Evolutionary conservation across 1,139 yeast genomes (phyloP), one percentile per base, ranked within the genome.

Genomic region (Protomyces inundatus): DNA sequence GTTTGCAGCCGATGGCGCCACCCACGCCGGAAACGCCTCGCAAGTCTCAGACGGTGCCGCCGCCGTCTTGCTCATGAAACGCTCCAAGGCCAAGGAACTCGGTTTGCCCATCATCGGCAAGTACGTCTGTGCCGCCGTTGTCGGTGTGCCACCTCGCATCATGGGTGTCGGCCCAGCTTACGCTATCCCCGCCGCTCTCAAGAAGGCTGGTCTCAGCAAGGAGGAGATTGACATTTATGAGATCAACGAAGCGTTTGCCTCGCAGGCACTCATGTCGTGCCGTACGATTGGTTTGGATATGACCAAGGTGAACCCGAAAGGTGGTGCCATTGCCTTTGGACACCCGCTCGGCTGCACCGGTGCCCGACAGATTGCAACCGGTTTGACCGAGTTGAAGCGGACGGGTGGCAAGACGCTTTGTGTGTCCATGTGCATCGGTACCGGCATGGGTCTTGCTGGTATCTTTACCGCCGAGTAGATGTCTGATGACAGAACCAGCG

Each of bases 91-190:
- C 54, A 86, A 88, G 75, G 77, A 82, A 71, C 78, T 86, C 69
- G 86, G 87, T 55, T 80, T 87, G 72, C 83, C 84, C 66, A 80
- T 83, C 67, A 74, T 86, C 67, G 96, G 84, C 70, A 88, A 88
- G 79, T 91, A 83, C 71, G 84, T 90, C 68, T 87, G 85, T 71
- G 84, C 89, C 74, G 81, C 85, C 66, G 78, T 85, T 58, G 93
- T 86, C 65, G 97, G 98, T 74, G 97, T 91, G 56, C 96, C 97
- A 66, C 97, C 98, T 48, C 96, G 90, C 77, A 84, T 90, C 68
- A 91, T 91, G 98, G 98, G 98, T 68, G 84, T 91, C 72, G 98
- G 97, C 64, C 97, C 97, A 67, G 97, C 96, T 40, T 84, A 83
- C 71, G 98, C 98, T 68, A 90, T 91, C 71, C 97, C 97, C 67